These are phyloP conservation scores for Corylus heterophylla DNA, from an alignment of 306 rosid species.

Conservation along the genomic window DNA sequence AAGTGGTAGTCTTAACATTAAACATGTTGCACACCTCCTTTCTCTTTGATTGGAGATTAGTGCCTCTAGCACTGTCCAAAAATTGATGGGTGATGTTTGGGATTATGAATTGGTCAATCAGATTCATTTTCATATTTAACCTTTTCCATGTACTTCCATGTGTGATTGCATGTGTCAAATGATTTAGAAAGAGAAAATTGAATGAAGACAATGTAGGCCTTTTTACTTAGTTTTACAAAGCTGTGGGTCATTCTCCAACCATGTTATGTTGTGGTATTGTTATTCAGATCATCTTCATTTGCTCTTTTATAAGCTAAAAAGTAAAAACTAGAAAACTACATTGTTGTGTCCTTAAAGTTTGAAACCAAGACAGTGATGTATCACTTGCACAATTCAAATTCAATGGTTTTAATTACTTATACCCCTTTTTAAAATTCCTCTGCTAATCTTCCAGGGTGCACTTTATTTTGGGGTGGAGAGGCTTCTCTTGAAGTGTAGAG, in stretches of 20 bases:
- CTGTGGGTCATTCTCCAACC: neutral
- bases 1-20: neutral
- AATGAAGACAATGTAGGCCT: neutral
- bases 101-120: neutral
- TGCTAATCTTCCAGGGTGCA: constrained; percentile 56
- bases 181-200: neutral
- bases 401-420: neutral
- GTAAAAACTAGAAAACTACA: neutral
- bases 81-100: neutral
- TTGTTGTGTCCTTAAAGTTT: neutral
- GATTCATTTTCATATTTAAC: neutral
- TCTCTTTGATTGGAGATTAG: constrained; percentile 2
- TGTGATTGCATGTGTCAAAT: neutral
- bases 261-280: neutral
- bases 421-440: neutral
- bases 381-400: neutral
- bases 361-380: neutral
- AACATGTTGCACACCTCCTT: neutral
- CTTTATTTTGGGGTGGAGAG: constrained; percentile 80
- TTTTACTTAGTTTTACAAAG: neutral
- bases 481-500: constrained; percentile 59
- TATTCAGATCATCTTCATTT: neutral
- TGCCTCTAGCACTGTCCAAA: neutral
- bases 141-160: neutral
- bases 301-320: neutral